Conservation (phyloP, 108 stramenopile genomes). For the Mayamaea pseudoterrestris region DNA sequence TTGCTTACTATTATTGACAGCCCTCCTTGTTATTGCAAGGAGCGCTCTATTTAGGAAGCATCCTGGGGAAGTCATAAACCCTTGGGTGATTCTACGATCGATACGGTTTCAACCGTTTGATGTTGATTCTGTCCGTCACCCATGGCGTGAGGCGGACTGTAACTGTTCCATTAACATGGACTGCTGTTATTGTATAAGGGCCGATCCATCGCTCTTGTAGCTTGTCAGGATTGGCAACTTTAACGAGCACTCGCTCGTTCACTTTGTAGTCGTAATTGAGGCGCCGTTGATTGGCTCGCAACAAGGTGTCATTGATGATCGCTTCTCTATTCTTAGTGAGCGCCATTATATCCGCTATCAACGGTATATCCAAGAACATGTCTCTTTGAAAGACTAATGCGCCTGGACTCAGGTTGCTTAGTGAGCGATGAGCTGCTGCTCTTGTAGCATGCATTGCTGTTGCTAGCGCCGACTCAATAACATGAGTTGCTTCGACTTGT, state of each 20-base stretch:
- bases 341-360: slow-evolving; percentile 16
- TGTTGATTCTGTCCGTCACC: slow-evolving; percentile 16
- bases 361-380: slow-evolving; percentile 27
- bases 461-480: slow-evolving; percentile 18
- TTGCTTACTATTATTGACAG: no score
- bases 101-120: slow-evolving; percentile 14
- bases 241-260: slow-evolving; percentile 8
- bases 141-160: slow-evolving; percentile 10
- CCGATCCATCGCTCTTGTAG: slow-evolving; percentile 14
- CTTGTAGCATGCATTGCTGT: slow-evolving; percentile 20
- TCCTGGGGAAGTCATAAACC: no score
- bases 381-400: slow-evolving; percentile 20
- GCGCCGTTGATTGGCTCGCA: slow-evolving; percentile 5
- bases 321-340: slow-evolving; percentile 3
- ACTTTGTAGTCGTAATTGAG: slow-evolving; percentile 13
- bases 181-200: slow-evolving; percentile 16
- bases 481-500: no score
- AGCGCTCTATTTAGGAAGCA: no score
- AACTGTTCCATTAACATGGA: slow-evolving; percentile 28
- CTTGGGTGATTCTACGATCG: no score
- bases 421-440: slow-evolving; percentile 1
- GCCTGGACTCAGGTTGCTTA: slow-evolving; percentile 21
- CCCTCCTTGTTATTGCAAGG: no score
- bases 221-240: slow-evolving; percentile 11
- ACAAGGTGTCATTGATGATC: slow-evolving; percentile 6